Evolutionary conservation across 2,329 filamentous ascomycete genomes (phyloP).

Genomic region (Fusarium sp.): DNA sequence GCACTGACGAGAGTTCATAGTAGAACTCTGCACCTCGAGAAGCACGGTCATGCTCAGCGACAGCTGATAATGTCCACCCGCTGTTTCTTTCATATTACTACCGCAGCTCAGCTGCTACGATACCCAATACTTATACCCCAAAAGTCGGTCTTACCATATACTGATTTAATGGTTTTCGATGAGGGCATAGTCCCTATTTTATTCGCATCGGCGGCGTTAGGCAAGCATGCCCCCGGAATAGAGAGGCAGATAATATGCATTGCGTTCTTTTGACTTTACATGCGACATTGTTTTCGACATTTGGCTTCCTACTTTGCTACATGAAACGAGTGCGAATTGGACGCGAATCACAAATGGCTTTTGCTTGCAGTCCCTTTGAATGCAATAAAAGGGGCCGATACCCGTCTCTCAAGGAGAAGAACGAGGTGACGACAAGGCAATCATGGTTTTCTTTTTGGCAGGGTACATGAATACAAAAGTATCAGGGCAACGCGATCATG

Average conservation of each 20-base stretch:
- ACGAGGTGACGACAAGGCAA: background rate
- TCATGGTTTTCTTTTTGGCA: slow-evolving; percentile 5
- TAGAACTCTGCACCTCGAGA: slow-evolving; percentile 11
- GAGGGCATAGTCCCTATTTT: slow-evolving; percentile 11
- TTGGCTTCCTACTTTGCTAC: slow-evolving; percentile 14
- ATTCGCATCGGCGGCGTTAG: slow-evolving; percentile 37
- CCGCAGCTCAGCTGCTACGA: slow-evolving; percentile 35
- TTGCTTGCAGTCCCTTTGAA: background rate
- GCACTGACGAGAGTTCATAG: slow-evolving; percentile 34
- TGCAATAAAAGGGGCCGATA: background rate
- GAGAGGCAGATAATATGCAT: slow-evolving; percentile 15
- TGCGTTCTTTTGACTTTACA: slow-evolving; percentile 5
- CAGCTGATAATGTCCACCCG: slow-evolving; percentile 1
- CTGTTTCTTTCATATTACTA: slow-evolving; percentile 13
- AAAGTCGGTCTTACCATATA: background rate
- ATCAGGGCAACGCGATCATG: background rate
- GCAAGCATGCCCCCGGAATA: slow-evolving; percentile 17
- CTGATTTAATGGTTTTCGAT: slow-evolving; percentile 11
- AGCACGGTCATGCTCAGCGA: slow-evolving; percentile 3
- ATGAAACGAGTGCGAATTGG: background rate
- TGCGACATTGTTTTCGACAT: background rate
- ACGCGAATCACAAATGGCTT: background rate
- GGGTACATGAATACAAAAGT: slow-evolving; percentile 1
- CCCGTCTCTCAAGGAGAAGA: background rate
- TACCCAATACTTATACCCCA: slow-evolving; percentile 32